Conservation (phyloP, 805 yeast genomes). For the Ogataea siamensis region DNA sequence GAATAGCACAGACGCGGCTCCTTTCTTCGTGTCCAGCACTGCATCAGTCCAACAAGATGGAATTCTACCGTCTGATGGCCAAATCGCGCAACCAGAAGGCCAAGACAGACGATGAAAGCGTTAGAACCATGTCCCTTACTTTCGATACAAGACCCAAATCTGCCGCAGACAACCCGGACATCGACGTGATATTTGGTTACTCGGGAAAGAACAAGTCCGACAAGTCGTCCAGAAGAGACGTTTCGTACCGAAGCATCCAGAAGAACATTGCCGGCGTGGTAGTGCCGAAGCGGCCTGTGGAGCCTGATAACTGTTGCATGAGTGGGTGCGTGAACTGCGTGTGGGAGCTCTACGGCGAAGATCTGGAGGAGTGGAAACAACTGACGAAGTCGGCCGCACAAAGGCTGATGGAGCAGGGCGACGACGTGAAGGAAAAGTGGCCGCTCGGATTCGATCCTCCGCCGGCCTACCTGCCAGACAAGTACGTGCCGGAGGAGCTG, state of each 20-base stretch:
- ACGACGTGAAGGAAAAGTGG: constrained; percentile 55
- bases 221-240: constrained; percentile 37
- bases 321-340: constrained; percentile 96
- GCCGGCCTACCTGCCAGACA: constrained; percentile 37
- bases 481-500: constrained; percentile 44
- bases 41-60: constrained; percentile 14
- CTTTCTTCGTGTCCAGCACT: background rate
- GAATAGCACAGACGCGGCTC: constrained; percentile 4
- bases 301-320: constrained; percentile 97
- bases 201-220: constrained; percentile 31
- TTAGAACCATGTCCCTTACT: constrained; percentile 16
- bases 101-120: constrained; percentile 14
- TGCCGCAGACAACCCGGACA: constrained; percentile 20
- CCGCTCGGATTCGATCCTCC: constrained; percentile 65
- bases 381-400: constrained; percentile 57
- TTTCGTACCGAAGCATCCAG: constrained; percentile 34
- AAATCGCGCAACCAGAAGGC: constrained; percentile 17
- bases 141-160: constrained; percentile 28
- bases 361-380: constrained; percentile 75
- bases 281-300: constrained; percentile 82
- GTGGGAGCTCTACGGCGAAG: constrained; percentile 92
- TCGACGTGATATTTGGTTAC: constrained; percentile 32
- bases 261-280: constrained; percentile 56
- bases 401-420: constrained; percentile 36
- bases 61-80: constrained; percentile 20